A percentile compares a stretch with the other conserved stretches of the same genome.
These are phyloP conservation scores for Rhynchospora pubera DNA, from an alignment of 176 grass and related monocot genomes.

Conservation along the genomic window DNA sequence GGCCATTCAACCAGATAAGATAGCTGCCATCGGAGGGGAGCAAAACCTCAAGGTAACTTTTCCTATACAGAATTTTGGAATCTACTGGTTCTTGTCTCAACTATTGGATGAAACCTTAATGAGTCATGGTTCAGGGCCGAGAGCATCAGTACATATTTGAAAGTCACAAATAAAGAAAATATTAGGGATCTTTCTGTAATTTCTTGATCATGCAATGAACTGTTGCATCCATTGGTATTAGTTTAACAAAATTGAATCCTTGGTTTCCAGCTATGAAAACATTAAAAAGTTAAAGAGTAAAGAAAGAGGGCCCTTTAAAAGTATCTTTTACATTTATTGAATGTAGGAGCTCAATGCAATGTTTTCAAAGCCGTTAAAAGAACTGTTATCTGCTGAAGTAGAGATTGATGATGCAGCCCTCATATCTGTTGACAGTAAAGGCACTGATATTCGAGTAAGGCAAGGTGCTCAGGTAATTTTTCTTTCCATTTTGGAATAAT, in stretches of 20 bases:
- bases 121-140: not conserved
- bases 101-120: not conserved
- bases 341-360: slow-evolving; percentile 87
- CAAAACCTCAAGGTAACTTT: slow-evolving; percentile 80
- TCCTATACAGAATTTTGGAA: not conserved
- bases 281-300: not conserved
- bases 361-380: slow-evolving; percentile 89
- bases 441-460: slow-evolving; percentile 91
- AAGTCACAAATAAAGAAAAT: not conserved
- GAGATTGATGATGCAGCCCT: slow-evolving; percentile 93
- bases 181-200: not conserved
- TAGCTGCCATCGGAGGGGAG: slow-evolving; percentile 79
- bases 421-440: slow-evolving; percentile 99
- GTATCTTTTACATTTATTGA: not conserved
- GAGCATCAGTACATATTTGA: not conserved
- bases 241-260: not conserved
- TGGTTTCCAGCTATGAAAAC: not conserved
- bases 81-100: not conserved
- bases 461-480: slow-evolving; percentile 83
- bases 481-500: too few species aligned
- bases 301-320: not conserved
- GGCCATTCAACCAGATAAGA: slow-evolving; percentile 73
- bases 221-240: not conserved
- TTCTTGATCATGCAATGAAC: not conserved
- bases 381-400: slow-evolving; percentile 66